Conservation (phyloP, 176 grass and related monocot genomes). For the Triticum dicoccoides region DNA sequence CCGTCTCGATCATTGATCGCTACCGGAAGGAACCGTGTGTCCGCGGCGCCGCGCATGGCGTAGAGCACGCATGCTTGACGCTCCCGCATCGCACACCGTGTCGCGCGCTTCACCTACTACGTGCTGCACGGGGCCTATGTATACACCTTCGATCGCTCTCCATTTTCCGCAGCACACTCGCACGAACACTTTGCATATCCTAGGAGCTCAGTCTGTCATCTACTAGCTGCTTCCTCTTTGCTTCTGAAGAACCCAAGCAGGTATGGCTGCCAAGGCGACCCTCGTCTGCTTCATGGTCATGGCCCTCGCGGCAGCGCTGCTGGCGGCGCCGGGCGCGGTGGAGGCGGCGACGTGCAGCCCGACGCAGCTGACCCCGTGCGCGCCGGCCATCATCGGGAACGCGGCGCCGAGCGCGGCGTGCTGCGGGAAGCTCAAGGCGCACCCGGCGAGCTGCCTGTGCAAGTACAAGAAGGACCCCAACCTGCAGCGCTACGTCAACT, state of each 20-base stretch:
- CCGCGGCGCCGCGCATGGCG: neutral
- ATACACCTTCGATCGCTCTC: neutral
- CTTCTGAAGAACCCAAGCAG: neutral
- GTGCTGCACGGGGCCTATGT: neutral
- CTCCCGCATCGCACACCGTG: neutral
- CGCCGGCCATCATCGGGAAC: constrained; percentile 59
- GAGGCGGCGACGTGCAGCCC: constrained; percentile 54
- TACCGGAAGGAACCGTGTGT: neutral
- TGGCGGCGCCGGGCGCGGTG: neutral
- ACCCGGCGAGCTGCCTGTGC: constrained; percentile 77
- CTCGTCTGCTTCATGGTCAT: constrained; percentile 9
- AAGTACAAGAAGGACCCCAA: constrained; percentile 76
- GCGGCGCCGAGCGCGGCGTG: constrained; percentile 50
- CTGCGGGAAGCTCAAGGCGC: constrained; percentile 73
- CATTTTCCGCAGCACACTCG: neutral
- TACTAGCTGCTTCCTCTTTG: too few species aligned
- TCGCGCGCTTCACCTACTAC: neutral
- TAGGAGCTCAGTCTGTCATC: neutral
- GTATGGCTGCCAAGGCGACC: constrained; percentile 24
- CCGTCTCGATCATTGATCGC: neutral
- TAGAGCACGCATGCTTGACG: neutral
- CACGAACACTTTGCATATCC: neutral
- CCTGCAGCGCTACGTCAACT: constrained; percentile 80
- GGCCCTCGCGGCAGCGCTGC: constrained; percentile 3
- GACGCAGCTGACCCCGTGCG: constrained; percentile 68